Evolutionary conservation across 2,329 filamentous ascomycete species (phyloP), one percentile per base, ranked within the genome.

Genomic region (Neonectria hederae): DNA sequence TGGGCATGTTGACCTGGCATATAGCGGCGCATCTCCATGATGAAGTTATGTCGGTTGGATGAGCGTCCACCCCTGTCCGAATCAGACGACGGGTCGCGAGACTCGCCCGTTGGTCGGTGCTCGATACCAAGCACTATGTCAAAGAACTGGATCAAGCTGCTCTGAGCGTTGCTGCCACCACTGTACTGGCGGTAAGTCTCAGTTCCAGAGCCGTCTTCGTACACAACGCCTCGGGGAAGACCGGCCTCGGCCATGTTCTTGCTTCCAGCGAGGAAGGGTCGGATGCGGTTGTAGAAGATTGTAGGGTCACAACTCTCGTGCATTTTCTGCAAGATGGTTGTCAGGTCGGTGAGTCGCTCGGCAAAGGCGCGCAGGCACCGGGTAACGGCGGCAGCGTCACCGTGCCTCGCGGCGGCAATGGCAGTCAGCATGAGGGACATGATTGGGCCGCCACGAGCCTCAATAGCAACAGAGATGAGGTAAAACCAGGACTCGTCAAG

Each of bases 401-500:
- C 86, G 21, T 85, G 81, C 54, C 93, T 88, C 22, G 90, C 94
- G 38, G 94, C 94, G 56, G 87, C 84, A 62, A 99, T 94, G 51
- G 96, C 96, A 43, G 89, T 86, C 45, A 99, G 84, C 93, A 97
- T 97, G 63, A 97, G 82, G 0, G 94, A 90, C 57, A 99, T 90
- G 62, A 94, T 92, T 4, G 94, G 92, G 0, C 90, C 96, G 26
- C 93, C 95, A 60, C 93, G 90, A 59, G 94, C 94, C 80, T 99
- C 96, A 68, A 99, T 97, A 66, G 95, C 96, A 3, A 97, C 92
- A 0, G 94, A 97, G 56, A 98, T 89, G 13, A 99, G 85, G 77
- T 98, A 99, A 77, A 99, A 99, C 96, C 96, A 99, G 67, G 96
- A 97, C 81, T 99, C 96, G 76, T 99, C 96, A 59, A 97, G 84